These are phyloP conservation scores for Mycena capillaripes DNA, from an alignment of 768 basidiomycete species.

Conservation along the genomic window DNA sequence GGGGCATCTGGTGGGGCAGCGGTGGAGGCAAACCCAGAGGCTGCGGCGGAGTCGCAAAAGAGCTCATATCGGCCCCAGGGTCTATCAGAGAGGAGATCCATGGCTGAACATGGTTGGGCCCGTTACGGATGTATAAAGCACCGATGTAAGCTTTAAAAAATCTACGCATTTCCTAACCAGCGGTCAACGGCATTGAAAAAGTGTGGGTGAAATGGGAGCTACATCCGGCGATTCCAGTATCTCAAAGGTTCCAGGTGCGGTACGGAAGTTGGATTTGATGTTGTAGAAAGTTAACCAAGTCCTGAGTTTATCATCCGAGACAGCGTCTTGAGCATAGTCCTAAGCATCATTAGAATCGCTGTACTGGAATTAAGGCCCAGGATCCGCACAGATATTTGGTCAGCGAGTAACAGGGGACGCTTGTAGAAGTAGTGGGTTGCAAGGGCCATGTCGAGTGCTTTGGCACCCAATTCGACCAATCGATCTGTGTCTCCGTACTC, in stretches of 20 bases:
- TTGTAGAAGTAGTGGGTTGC: constrained; percentile 64
- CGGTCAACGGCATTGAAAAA: constrained; percentile 16
- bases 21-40: constrained; percentile 23
- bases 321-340: constrained; percentile 45
- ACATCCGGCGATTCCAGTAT: constrained; percentile 55
- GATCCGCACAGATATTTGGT: constrained; percentile 60
- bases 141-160: constrained; percentile 77
- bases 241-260: constrained; percentile 53
- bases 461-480: constrained; percentile 69
- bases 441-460: constrained; percentile 65
- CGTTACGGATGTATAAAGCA: constrained; percentile 73
- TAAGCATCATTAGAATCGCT: constrained; percentile 12
- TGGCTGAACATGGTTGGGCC: constrained; percentile 59
- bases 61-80: constrained; percentile 52
- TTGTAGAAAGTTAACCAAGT: constrained; percentile 67
- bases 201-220: not conserved
- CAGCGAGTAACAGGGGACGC: constrained; percentile 56
- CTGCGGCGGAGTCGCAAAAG: constrained; percentile 34
- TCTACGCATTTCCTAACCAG: constrained; percentile 63
- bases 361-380: not conserved
- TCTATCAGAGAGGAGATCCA: constrained; percentile 74
- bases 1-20: constrained; percentile 15
- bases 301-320: constrained; percentile 57
- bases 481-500: constrained; percentile 74
- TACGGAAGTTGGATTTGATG: constrained; percentile 67